phyloP scores from a whole-genome alignment of 768 basidiomycete species.

The Sporobolomyces roseus region DNA sequence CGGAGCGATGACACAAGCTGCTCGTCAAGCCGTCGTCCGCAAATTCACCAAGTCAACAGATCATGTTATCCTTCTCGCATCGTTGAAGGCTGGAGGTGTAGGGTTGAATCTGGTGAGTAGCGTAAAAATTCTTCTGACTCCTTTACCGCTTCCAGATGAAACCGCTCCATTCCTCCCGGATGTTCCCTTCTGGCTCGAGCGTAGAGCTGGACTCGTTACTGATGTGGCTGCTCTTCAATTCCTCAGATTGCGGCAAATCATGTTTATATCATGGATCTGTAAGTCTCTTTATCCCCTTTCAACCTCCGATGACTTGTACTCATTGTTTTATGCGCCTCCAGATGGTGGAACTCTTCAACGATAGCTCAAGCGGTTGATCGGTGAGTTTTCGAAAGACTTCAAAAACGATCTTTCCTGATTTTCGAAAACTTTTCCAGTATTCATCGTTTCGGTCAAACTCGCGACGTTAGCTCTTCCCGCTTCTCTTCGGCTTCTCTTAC shows the following conservation, averaged over 20 bases:
- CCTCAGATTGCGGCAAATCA: conserved; percentile 66
- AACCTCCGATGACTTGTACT: neutral
- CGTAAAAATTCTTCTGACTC: too few species aligned
- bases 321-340: too few species aligned
- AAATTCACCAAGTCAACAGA: conserved; percentile 56
- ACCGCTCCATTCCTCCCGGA: too few species aligned
- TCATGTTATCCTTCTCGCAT: conserved; percentile 41
- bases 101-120: conserved; percentile 55
- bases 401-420: neutral
- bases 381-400: too few species aligned
- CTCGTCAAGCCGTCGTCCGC: conserved; percentile 67
- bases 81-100: conserved; percentile 85
- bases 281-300: neutral
- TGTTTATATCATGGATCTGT: conserved; percentile 61
- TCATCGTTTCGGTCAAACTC: conserved; percentile 45
- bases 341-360: too few species aligned
- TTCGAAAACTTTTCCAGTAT: conserved; percentile 26
- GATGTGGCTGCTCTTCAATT: conserved; percentile 49
- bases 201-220: neutral
- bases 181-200: neutral
- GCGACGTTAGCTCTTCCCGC: conserved; percentile 22
- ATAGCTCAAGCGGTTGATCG: conserved; percentile 42
- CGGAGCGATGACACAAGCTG: conserved; percentile 84
- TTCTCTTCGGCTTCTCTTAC: neutral
- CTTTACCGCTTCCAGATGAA: too few species aligned